phyloP scores from a whole-genome alignment of 305 asterid genomes.

The Fraxinus velutina region DNA sequence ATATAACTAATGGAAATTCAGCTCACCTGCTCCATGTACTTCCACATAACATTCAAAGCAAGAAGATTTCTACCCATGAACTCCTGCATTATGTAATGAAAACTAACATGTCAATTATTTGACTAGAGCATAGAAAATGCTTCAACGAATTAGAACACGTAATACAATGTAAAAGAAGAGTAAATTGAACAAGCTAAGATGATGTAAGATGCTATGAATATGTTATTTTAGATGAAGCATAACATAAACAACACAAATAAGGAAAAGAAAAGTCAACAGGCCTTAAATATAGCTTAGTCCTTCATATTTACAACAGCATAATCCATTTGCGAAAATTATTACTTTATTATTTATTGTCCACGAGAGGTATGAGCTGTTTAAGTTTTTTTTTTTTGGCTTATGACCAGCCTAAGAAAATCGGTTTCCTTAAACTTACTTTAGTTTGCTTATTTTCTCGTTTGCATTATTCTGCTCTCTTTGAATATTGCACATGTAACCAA shows the following conservation, averaged over 20 bases:
- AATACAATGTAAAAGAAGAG: neutral
- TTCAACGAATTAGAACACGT: neutral
- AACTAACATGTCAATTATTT: constrained; percentile 11
- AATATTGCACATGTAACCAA: neutral
- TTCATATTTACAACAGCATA: neutral
- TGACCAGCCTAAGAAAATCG: neutral
- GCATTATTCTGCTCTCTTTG: neutral
- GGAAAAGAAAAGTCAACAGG: neutral
- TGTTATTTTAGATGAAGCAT: neutral
- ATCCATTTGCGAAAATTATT: no score
- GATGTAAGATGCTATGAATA: neutral
- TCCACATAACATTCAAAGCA: constrained; percentile 97
- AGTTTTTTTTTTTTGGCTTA: neutral
- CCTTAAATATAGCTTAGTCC: neutral
- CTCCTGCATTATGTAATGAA: constrained; percentile 50
- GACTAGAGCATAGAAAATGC: neutral
- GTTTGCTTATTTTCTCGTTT: neutral
- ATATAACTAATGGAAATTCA: constrained; percentile 11
- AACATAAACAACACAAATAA: neutral
- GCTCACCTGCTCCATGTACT: constrained; percentile 90
- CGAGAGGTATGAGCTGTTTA: no score
- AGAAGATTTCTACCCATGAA: constrained; percentile 97
- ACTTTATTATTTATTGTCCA: no score
- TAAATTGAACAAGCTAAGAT: neutral
- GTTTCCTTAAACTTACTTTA: neutral